A percentile compares a stretch with the other conserved stretches of the same genome.
Conservation (phyloP, 2,329 filamentous ascomycete species). For the Aureobasidium melanogenum region DNA sequence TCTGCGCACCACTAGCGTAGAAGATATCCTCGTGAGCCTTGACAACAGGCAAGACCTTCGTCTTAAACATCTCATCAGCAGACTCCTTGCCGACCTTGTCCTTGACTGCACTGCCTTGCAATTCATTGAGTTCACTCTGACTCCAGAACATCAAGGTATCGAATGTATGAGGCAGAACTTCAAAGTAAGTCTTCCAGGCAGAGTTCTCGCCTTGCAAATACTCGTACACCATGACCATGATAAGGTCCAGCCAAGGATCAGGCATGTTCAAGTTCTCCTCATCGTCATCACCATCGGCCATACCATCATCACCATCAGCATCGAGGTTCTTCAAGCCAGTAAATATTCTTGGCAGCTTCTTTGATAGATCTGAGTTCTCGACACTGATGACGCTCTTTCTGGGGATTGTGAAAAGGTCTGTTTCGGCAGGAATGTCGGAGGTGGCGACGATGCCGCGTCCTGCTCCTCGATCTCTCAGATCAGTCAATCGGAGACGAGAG, state of each 20-base stretch:
- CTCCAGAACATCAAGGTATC: constrained; percentile 90
- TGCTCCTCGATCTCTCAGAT: constrained; percentile 47
- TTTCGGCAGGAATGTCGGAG: constrained; percentile 61
- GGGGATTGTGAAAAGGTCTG: constrained; percentile 73
- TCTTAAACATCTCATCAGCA: constrained; percentile 61
- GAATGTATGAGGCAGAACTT: constrained; percentile 61
- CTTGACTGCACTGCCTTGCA: constrained; percentile 70
- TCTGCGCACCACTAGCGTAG: constrained; percentile 31
- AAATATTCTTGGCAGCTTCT: constrained; percentile 29
- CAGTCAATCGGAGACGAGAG: constrained; percentile 48
- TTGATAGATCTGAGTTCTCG: constrained; percentile 60
- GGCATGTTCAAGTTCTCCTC: constrained; percentile 24
- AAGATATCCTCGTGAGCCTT: constrained; percentile 46
- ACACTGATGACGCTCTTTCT: constrained; percentile 60
- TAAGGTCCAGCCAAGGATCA: constrained; percentile 49
- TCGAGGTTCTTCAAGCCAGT: background rate
- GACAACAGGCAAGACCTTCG: constrained; percentile 47
- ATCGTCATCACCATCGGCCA: constrained; percentile 16
- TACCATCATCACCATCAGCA: background rate
- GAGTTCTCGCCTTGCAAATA: constrained; percentile 51
- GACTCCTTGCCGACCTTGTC: constrained; percentile 65
- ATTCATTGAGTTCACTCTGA: constrained; percentile 55
- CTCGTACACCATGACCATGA: constrained; percentile 76
- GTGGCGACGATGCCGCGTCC: constrained; percentile 60
- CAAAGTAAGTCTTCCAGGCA: constrained; percentile 69